Base-by-base conservation (phyloP, 805 yeast species). In the Millerozyma acaciae region DNA sequence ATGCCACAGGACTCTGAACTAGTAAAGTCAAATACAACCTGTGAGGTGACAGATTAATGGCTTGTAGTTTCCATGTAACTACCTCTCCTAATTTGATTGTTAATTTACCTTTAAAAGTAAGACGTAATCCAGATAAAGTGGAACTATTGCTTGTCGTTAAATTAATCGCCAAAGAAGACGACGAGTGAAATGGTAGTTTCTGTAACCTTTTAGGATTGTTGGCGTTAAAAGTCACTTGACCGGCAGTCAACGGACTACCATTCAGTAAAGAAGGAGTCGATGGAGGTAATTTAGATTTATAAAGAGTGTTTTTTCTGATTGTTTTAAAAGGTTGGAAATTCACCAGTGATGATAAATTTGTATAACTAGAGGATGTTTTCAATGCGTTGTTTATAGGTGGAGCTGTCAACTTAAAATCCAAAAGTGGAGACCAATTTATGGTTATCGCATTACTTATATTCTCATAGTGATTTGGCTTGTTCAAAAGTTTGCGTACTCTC, bases 81-180 rank as follows among this genome's bases (percentile, higher is more conserved):
- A 67, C 62, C 25, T 75, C 70, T 2, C 93, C 90, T 7, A 80
- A 55, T 43, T 66, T 62, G 4, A 81, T 77, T 25, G 69, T 65
- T 5, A 81, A 72, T 8, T 75, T 73, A 1, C 94, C 93, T 4
- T 71, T 62, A 37, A 84, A 75, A 3, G 81, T 72, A 9, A 83
- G 61, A 10, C 65, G 62, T 10, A 60, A 39, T 2, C 62, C 62
- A 6, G 51, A 43, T 13, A 66, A 45, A 4, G 59, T 39, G 6
- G 65, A 53, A 27, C 45, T 45, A 27, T 31, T 43, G 35, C 40
- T 51, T 15, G 60, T 51, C 6, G 61, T 45, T 23, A 65, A 42
- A 39, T 65, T 65, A 14, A 66, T 64, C 3, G 64, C 60, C 15
- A 65, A 57, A 1, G 61, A 50, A 17, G 61, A 59, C 2, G 53